Conservation (phyloP, 2,329 filamentous ascomycete species). For the Fusarium sp. region DNA sequence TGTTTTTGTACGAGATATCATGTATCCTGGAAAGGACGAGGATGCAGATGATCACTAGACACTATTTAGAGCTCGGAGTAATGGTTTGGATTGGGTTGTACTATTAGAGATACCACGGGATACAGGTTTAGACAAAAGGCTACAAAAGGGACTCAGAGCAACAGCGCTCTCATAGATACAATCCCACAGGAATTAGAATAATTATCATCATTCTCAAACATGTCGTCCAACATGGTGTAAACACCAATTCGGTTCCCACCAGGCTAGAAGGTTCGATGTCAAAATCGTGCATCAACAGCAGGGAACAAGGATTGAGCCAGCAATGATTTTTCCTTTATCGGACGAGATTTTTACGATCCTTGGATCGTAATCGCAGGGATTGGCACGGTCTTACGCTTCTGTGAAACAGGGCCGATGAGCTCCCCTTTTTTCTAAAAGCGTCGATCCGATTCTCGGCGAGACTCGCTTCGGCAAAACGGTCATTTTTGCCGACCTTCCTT, state of each 20-base stretch:
- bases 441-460: conserved; percentile 20
- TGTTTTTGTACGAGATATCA: conserved; percentile 64
- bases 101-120: conserved; percentile 28
- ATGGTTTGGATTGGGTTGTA: not conserved
- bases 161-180: not conserved
- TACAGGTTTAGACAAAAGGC: conserved; percentile 20
- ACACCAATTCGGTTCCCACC: not conserved
- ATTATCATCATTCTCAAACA: not conserved
- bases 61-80: not conserved
- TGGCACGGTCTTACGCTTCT: conserved; percentile 21
- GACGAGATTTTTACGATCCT: conserved; percentile 12
- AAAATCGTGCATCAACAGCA: not conserved
- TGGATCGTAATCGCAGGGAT: conserved; percentile 16
- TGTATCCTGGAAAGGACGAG: conserved; percentile 67
- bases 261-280: conserved; percentile 13
- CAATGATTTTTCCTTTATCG: not conserved
- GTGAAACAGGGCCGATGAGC: conserved; percentile 31
- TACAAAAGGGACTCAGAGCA: not conserved
- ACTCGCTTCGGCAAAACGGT: not conserved
- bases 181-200: not conserved
- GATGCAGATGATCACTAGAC: conserved; percentile 61
- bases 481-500: not conserved
- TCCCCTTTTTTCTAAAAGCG: conserved; percentile 18
- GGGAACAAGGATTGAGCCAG: conserved; percentile 1
- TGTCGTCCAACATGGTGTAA: not conserved